Evolutionary conservation across 768 basidiomycete genomes (phyloP).

Genomic region (Sporobolomyces phaffii): DNA sequence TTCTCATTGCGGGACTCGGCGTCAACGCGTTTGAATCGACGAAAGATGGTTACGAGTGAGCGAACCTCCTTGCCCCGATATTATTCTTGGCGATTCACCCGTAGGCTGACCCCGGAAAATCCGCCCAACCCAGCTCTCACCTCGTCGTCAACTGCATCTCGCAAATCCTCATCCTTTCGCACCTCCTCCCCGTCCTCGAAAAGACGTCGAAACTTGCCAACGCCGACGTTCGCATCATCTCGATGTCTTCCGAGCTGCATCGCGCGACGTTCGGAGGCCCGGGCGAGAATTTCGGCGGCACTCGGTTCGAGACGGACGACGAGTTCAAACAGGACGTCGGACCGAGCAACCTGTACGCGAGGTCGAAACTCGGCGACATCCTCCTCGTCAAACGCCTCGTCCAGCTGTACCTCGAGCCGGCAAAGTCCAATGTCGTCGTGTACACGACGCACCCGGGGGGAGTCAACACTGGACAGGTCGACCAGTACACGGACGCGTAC

Average conservation of each 20-base stretch:
- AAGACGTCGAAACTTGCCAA: slow-evolving; percentile 16
- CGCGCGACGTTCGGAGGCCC: slow-evolving; percentile 23
- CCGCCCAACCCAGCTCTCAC: slow-evolving; percentile 1
- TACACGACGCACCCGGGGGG: slow-evolving; percentile 27
- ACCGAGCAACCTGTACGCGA: neutral
- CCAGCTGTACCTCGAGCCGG: slow-evolving; percentile 20
- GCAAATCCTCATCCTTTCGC: slow-evolving; percentile 26
- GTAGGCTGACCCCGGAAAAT: too few relatives aligned
- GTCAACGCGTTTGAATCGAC: slow-evolving; percentile 28
- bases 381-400: slow-evolving; percentile 9
- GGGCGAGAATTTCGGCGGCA: slow-evolving; percentile 1
- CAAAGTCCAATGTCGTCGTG: slow-evolving; percentile 5
- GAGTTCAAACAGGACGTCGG: slow-evolving; percentile 32
- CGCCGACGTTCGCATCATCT: slow-evolving; percentile 33
- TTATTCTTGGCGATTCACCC: neutral
- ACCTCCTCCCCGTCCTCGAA: slow-evolving; percentile 32
- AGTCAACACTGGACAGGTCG: slow-evolving; percentile 13
- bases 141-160: slow-evolving; percentile 26
- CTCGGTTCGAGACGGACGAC: slow-evolving; percentile 13
- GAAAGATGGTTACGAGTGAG: slow-evolving; percentile 36
- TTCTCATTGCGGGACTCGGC: slow-evolving; percentile 27
- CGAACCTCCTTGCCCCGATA: too few relatives aligned
- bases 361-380: slow-evolving; percentile 26
- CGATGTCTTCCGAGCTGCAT: slow-evolving; percentile 24
- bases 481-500: slow-evolving; percentile 34